phyloP scores from a whole-genome alignment of 495 filamentous ascomycete genomes.

The Talaromyces adpressus region DNA sequence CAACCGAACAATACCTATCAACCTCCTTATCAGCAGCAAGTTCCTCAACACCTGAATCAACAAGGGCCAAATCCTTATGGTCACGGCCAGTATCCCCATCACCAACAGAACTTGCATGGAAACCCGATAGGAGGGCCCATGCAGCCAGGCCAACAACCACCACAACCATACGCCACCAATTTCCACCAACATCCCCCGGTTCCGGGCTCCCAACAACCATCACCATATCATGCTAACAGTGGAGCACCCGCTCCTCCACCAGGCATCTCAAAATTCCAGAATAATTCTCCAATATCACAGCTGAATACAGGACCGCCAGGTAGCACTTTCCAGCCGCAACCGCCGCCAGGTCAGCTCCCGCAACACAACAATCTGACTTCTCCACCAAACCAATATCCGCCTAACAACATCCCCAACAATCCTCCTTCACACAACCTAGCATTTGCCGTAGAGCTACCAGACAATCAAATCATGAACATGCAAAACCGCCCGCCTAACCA shows the following conservation, averaged over 20 bases:
- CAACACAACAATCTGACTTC: neutral
- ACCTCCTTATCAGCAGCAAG: constrained; percentile 1
- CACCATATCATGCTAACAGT: neutral
- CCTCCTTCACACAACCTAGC: neutral
- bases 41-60: neutral
- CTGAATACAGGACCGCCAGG: neutral
- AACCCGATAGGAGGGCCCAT: neutral
- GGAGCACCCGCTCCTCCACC: neutral
- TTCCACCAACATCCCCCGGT: neutral
- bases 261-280: neutral
- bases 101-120: neutral
- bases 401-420: neutral
- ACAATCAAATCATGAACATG: constrained; percentile 3
- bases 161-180: neutral
- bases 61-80: neutral
- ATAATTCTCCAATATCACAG: neutral
- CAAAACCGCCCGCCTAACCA: neutral
- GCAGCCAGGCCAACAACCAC: neutral
- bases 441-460: constrained; percentile 6
- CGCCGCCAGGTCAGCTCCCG: neutral
- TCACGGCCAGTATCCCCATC: neutral
- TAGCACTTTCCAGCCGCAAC: neutral
- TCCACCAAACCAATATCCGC: neutral
- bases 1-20: neutral
- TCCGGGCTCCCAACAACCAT: neutral